A percentile compares a stretch with the other conserved stretches of the same genome.
phyloP scores from a whole-genome alignment of 306 rosid species.

The Gastrolobium villosum region DNA sequence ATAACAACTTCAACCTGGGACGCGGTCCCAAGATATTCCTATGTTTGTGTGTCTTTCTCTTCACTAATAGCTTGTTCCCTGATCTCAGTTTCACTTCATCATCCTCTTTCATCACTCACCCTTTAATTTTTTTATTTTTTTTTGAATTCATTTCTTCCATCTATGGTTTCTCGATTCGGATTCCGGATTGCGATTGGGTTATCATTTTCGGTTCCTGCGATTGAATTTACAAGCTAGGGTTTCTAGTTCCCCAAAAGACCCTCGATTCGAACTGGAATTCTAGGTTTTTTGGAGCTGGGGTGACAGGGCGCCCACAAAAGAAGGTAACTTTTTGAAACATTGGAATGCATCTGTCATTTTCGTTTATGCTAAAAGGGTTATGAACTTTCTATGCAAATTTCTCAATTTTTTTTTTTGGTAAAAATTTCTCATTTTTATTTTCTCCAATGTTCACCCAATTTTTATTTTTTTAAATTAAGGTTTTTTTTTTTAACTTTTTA shows the following conservation, averaged over 20 bases:
- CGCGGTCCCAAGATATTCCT: neutral
- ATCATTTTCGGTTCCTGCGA: neutral
- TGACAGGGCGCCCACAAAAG: slow-evolving; percentile 32
- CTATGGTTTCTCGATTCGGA: slow-evolving; percentile 10
- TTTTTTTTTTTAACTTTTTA: neutral
- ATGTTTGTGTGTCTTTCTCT: too few relatives aligned
- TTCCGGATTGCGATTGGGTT: neutral
- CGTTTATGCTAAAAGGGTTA: slow-evolving; percentile 45
- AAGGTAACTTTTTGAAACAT: slow-evolving; percentile 40
- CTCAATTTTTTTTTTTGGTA: too few relatives aligned
- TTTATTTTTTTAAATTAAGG: neutral
- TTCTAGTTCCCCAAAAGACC: slow-evolving; percentile 39
- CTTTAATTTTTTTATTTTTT: neutral
- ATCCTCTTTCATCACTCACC: neutral
- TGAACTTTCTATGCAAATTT: slow-evolving; percentile 45
- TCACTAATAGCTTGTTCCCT: too few relatives aligned
- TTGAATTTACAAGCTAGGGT: slow-evolving; percentile 33
- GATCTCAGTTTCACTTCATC: neutral
- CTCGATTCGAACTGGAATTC: slow-evolving; percentile 35
- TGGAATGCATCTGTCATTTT: slow-evolving; percentile 23
- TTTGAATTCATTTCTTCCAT: neutral
- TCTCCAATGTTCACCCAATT: slow-evolving; percentile 31
- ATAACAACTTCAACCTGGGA: too few relatives aligned
- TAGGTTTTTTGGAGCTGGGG: slow-evolving; percentile 41
- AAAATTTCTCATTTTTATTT: slow-evolving; percentile 41